A percentile compares a stretch with the other conserved stretches of the same genome.
phyloP scores from a whole-genome alignment of 371 early-diverging fungal species.

The Actinomucor elegans region DNA sequence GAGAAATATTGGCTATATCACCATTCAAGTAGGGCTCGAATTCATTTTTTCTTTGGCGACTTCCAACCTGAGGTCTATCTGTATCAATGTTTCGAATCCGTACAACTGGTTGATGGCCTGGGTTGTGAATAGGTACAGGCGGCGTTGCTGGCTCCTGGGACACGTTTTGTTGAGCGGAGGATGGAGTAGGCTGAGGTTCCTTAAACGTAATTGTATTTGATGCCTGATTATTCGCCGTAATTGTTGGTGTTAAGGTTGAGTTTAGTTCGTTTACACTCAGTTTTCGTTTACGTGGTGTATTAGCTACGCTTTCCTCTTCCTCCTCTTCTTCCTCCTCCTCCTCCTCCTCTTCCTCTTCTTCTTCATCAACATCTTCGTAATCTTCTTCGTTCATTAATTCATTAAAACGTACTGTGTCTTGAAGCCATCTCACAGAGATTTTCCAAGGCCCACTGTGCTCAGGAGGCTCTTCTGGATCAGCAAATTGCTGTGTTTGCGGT shows the following conservation, averaged over 20 bases:
- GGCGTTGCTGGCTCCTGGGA: neutral
- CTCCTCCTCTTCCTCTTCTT: constrained; percentile 20
- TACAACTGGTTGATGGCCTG: constrained; percentile 32
- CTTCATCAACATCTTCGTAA: constrained; percentile 52
- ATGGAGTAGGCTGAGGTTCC: neutral
- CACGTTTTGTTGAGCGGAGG: neutral
- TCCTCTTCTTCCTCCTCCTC: constrained; percentile 24
- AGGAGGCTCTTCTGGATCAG: constrained; percentile 69
- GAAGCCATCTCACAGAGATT: constrained; percentile 72
- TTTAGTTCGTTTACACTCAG: neutral
- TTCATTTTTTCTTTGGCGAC: constrained; percentile 62
- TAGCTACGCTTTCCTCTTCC: constrained; percentile 2
- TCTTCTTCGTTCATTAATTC: constrained; percentile 85
- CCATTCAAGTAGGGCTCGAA: constrained; percentile 69
- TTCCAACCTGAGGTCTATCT: constrained; percentile 44
- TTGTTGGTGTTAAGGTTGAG: neutral
- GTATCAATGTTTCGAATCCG: constrained; percentile 40
- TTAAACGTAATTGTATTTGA: too few relatives aligned
- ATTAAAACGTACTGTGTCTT: constrained; percentile 70
- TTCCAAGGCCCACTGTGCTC: constrained; percentile 70
- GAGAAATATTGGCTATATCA: constrained; percentile 66
- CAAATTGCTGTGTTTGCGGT: constrained; percentile 62
- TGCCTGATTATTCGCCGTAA: too few relatives aligned
- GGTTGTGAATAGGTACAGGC: constrained; percentile 11
- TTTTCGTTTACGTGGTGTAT: constrained; percentile 3